Base-by-base conservation (phyloP, 805 yeast species). In the Clavispora vitiphila region DNA sequence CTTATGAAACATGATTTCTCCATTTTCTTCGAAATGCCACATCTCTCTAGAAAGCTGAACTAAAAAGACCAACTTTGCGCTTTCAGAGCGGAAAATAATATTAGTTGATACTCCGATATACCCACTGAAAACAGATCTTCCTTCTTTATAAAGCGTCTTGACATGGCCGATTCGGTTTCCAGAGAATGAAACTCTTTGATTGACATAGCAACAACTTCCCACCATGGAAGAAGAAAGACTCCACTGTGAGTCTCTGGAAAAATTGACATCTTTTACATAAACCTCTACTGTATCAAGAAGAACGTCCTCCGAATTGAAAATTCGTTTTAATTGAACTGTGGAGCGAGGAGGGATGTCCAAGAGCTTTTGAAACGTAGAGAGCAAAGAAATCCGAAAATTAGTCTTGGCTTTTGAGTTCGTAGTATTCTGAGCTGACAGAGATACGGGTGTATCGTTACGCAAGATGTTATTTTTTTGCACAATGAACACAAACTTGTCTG, bases 21-120 rank as follows among this genome's bases (percentile, higher is more conserved):
- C 99, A 50, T 85, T 85, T 56, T 90, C 96, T 62, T 93, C 98
- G 61, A 93, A 93, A 60, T 89, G 88, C 95, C 97, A 93, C 97
- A 93, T 93, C 56, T 93, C 99, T 30, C 84, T 76, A 1, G 97
- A 86, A 47, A 90, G 79, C 58, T 93, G 99, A 38, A 93, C 80
- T 47, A 93, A 70, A 38, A 90, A 85, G 12, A 87, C 77, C 42
- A 91, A 67, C 42, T 85, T 78, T 2, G 97, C 95, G 31, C 96
- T 83, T 54, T 91, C 97, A 1, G 97, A 88, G 36, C 99, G 74
- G 59, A 86, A 91, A 0, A 89, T 86, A 22, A 93, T 66, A 50
- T 82, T 83, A 3, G 99, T 90, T 21, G 78, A 69, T 15, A 71
- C 71, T 1, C 90, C 86, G 36, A 91, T 70, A 54, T 80, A 87